These are phyloP conservation scores for Pseudocercospora vitis DNA, from an alignment of 2,329 filamentous ascomycete genomes.

Conservation along the genomic window DNA sequence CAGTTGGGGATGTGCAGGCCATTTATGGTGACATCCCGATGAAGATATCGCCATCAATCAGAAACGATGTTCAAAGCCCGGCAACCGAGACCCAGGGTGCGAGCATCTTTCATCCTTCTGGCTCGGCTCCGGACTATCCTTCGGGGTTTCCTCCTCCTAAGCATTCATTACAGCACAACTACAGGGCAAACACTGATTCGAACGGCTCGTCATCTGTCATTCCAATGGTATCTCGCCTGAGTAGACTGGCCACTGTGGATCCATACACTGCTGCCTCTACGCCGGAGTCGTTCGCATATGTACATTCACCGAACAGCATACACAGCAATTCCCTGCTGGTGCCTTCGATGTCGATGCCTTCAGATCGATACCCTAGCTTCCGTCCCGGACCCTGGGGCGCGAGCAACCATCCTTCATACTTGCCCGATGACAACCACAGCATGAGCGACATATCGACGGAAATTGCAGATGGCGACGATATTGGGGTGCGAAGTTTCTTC, in stretches of 20 bases:
- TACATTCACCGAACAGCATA: slow-evolving; percentile 24
- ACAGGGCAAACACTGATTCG: slow-evolving; percentile 12
- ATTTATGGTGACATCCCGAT: slow-evolving; percentile 21
- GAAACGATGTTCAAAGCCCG: slow-evolving; percentile 26
- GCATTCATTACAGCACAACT: neutral
- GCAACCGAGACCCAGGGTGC: slow-evolving; percentile 37
- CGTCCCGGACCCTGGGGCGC: slow-evolving; percentile 20
- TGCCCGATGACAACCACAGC: slow-evolving; percentile 56
- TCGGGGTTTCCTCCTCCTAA: slow-evolving; percentile 6
- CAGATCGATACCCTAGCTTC: slow-evolving; percentile 21
- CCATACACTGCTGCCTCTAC: slow-evolving; percentile 19
- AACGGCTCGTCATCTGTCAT: slow-evolving; percentile 25
- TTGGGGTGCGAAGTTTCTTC: slow-evolving; percentile 50
- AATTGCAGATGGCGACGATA: slow-evolving; percentile 48
- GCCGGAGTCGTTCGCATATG: slow-evolving; percentile 23
- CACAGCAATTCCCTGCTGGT: slow-evolving; percentile 18
- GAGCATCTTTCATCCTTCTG: slow-evolving; percentile 37
- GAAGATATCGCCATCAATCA: slow-evolving; percentile 20
- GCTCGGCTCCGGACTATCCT: slow-evolving; percentile 12
- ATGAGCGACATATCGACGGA: slow-evolving; percentile 58
- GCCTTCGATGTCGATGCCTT: slow-evolving; percentile 11
- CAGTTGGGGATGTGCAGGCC: slow-evolving; percentile 19
- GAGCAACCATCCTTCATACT: slow-evolving; percentile 45
- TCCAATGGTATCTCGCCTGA: slow-evolving; percentile 16
- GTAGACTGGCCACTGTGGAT: slow-evolving; percentile 22